Conservation (phyloP, 2,329 filamentous ascomycete species). For the Neophaeococcomyces mojaviensis region DNA sequence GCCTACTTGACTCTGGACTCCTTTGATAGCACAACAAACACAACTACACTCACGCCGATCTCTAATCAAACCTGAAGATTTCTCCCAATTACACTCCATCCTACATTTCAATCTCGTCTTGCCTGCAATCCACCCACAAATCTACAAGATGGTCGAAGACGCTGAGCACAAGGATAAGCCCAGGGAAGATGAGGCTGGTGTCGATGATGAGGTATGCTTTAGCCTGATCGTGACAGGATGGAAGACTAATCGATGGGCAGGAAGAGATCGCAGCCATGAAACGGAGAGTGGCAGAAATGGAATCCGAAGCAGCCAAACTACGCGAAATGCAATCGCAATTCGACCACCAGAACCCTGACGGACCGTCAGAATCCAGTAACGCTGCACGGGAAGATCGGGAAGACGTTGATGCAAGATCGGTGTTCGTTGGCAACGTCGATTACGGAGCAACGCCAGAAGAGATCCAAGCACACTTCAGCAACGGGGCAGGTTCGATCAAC, state of each 20-base stretch:
- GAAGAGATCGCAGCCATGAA: constrained; percentile 86
- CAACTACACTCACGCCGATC: too few species aligned
- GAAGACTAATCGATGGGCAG: constrained; percentile 27
- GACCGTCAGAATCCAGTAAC: constrained; percentile 29
- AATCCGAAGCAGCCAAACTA: constrained; percentile 78
- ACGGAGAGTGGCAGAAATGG: constrained; percentile 78
- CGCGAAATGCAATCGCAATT: constrained; percentile 80
- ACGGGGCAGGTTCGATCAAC: constrained; percentile 84
- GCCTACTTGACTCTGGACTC: too few species aligned
- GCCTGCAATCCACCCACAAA: neutral
- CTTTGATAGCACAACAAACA: too few species aligned
- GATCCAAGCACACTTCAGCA: constrained; percentile 97
- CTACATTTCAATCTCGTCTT: neutral
- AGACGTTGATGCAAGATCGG: constrained; percentile 87
- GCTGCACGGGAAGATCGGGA: constrained; percentile 75
- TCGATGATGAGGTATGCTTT: neutral
- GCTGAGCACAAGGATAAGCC: neutral
- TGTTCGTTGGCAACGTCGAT: constrained; percentile 98
- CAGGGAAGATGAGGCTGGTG: constrained; percentile 2
- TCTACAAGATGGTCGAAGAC: neutral
- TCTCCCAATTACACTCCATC: neutral
- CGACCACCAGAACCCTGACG: constrained; percentile 74
- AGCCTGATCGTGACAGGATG: neutral
- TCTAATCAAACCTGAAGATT: neutral
- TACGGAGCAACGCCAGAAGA: constrained; percentile 96